Conservation (phyloP, 495 filamentous ascomycete genomes). For the Penicillium parvum region DNA sequence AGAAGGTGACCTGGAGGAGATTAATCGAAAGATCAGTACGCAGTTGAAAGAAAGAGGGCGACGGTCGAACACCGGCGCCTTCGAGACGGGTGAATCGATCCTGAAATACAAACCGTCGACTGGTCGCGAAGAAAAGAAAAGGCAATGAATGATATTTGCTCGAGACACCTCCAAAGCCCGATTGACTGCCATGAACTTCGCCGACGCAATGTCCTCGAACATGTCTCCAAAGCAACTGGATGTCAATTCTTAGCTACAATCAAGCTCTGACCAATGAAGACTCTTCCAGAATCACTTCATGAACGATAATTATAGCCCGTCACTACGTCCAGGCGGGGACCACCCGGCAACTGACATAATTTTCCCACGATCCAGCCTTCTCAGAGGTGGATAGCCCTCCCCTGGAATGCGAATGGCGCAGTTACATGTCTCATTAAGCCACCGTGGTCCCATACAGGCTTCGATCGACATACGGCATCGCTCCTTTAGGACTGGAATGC, state of each 20-base stretch:
- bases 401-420: constrained; percentile 18
- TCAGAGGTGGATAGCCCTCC: constrained; percentile 13
- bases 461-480: constrained; percentile 14
- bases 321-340: neutral
- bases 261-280: neutral
- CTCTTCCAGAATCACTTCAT: neutral
- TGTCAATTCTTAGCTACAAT: neutral
- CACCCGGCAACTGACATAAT: constrained; percentile 10
- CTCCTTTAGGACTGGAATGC: constrained; percentile 20
- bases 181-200: too few relatives aligned
- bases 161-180: too few relatives aligned
- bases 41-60: constrained; percentile 68
- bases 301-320: constrained; percentile 3
- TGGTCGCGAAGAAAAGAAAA: constrained; percentile 15
- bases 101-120: constrained; percentile 14
- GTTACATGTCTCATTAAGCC: constrained; percentile 15
- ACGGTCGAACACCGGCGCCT: constrained; percentile 15
- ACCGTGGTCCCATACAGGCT: neutral
- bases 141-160: constrained; percentile 7
- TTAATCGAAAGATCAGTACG: constrained; percentile 71
- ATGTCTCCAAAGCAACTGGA: constrained; percentile 1
- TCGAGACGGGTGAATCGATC: constrained; percentile 24
- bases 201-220: too few relatives aligned
- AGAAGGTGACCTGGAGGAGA: constrained; percentile 67
- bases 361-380: constrained; percentile 6